Percentiles rank a stretch among this genome's conserved stretches.
These are phyloP conservation scores for Ceratocystis albifundus DNA, from an alignment of 2,329 filamentous ascomycete genomes.

Conservation along the genomic window DNA sequence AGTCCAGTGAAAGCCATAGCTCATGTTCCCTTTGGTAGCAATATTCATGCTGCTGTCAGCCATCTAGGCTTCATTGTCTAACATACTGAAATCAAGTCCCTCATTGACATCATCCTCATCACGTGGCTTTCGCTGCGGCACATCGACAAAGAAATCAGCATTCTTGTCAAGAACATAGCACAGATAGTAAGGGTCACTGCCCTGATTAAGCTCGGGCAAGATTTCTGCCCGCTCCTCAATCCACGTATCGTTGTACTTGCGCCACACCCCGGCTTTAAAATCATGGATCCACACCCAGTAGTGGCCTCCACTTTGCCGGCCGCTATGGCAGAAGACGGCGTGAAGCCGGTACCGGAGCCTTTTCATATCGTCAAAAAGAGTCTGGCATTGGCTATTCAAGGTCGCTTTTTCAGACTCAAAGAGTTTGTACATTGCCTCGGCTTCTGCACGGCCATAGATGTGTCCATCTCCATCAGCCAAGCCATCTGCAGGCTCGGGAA, in stretches of 20 bases:
- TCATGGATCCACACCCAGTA: constrained; percentile 97
- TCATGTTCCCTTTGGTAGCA: background rate
- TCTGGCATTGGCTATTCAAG: constrained; percentile 29
- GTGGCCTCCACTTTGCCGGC: constrained; percentile 63
- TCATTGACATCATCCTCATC: constrained; percentile 16
- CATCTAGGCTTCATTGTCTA: constrained; percentile 18
- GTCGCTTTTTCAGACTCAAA: constrained; percentile 33
- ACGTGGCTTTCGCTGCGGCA: constrained; percentile 32
- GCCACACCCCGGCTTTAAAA: constrained; percentile 66
- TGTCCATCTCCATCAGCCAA: background rate
- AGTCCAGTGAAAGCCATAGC: background rate
- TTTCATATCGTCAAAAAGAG: constrained; percentile 52
- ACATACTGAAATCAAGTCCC: constrained; percentile 11
- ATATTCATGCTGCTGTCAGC: background rate
- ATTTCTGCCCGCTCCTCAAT: constrained; percentile 61
- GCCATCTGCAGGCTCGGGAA: background rate
- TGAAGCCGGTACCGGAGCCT: constrained; percentile 70
- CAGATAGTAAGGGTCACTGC: constrained; percentile 69
- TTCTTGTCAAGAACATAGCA: constrained; percentile 66
- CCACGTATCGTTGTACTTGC: constrained; percentile 82
- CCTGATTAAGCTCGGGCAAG: constrained; percentile 52
- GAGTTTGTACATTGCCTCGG: constrained; percentile 14
- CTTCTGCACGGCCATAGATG: constrained; percentile 8
- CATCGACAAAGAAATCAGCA: constrained; percentile 43
- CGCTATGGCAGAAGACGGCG: constrained; percentile 84